Evolutionary conservation across 2,329 filamentous ascomycete genomes (phyloP), one percentile per base, ranked within the genome.

Genomic region (Diaporthe sp.): DNA sequence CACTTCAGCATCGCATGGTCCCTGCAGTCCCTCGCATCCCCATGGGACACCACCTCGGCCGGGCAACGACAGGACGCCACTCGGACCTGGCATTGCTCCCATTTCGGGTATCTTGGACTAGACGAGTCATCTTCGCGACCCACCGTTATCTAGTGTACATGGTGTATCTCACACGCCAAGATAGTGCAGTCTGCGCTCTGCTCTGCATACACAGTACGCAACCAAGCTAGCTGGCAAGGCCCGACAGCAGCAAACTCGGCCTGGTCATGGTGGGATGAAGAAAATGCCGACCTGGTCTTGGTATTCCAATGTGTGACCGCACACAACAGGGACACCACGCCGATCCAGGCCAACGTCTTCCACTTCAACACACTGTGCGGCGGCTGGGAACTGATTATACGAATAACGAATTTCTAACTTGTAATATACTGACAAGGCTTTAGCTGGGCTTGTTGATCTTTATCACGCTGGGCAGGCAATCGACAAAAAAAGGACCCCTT

Each of bases 31-130:
- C 32, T 44, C 71, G 27, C 25, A 55, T 56, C 72, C 72, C 68
- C 72, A 66, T 73, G 71, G 71, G 72, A 73, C 65, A 27, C 22
- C 25, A 32, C 25, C 59, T 30, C 59, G 27, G 47, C 63, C 22
- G 25, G 44, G 30, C 44, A 4, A 15, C 63, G n/a, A 25, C 63
- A 51, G n/a, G 44, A 66, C 37, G 66, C 65, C 32, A 25, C 47
- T 27, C 17, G 42, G 25, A 15, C 72, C 72, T 58, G n/a, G 13
- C 58, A 22, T 50, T 66, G 27, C 22, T 50, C 58, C 66, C 63
- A 66, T 71, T 73, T 71, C 66, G 72, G 42, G 58, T 58, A 71
- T 74, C 72, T 74, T 42, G 19, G 35, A 66, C 19, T 37, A 51
- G 32, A 50, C 39, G 25, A 63, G 50, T 25, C 56, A 65, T 50